Conservation (phyloP, 331 rosid genomes). For the Malus hybrid region DNA sequence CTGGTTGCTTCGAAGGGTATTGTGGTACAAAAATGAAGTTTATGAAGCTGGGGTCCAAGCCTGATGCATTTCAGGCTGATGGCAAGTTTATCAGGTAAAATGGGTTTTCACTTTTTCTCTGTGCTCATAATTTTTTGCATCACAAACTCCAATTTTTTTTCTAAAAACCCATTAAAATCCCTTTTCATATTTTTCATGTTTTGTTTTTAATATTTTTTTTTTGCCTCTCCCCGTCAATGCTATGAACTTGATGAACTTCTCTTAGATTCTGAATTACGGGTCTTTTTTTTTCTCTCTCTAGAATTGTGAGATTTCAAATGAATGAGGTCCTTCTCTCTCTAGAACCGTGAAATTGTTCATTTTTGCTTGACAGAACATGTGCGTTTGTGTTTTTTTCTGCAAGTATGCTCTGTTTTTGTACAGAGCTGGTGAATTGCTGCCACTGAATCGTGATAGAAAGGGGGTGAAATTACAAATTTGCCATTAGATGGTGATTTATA, state of each 20-base stretch:
- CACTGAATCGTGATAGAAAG: neutral
- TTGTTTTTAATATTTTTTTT: neutral
- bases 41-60: constrained; percentile 95
- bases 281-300: neutral
- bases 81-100: constrained; percentile 65
- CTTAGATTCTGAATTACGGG: neutral
- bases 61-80: constrained; percentile 77
- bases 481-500: neutral
- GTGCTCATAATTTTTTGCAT: neutral
- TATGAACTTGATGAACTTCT: neutral
- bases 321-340: no score
- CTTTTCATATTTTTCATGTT: neutral
- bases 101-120: neutral
- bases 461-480: neutral
- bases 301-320: neutral
- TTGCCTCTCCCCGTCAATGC: neutral
- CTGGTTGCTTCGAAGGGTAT: neutral
- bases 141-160: neutral
- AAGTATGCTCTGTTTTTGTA: neutral
- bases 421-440: neutral
- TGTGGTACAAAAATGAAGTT: constrained; percentile 66
- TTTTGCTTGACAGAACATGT: neutral
- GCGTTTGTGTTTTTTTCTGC: neutral
- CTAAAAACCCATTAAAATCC: neutral
- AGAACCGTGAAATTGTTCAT: no score